phyloP scores from a whole-genome alignment of 495 filamentous ascomycete genomes.

The Penicillium nucicola region DNA sequence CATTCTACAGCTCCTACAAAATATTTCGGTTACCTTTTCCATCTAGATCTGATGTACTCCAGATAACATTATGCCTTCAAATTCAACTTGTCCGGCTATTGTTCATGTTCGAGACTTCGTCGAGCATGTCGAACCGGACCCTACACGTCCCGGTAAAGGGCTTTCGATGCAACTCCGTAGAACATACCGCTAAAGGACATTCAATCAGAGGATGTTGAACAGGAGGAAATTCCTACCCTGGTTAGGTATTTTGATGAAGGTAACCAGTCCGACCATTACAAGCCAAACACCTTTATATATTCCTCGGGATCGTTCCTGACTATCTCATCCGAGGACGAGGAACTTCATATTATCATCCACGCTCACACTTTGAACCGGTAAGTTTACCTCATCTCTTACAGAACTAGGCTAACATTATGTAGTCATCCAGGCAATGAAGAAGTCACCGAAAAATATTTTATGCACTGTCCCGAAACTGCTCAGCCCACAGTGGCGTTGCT shows the following conservation, averaged over 20 bases:
- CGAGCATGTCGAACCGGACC: constrained; percentile 11
- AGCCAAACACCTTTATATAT: constrained; percentile 5
- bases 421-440: constrained; percentile 12
- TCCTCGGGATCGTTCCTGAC: constrained; percentile 5
- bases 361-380: constrained; percentile 6
- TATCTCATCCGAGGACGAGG: not conserved
- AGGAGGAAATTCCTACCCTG: constrained; percentile 4
- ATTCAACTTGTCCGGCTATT: constrained; percentile 1
- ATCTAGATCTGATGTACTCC: not conserved
- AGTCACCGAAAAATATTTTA: constrained; percentile 11
- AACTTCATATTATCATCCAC: constrained; percentile 10
- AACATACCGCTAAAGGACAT: constrained; percentile 7
- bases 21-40: not conserved
- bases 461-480: constrained; percentile 14
- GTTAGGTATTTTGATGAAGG: constrained; percentile 4
- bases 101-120: constrained; percentile 9
- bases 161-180: constrained; percentile 9
- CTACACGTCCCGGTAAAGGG: constrained; percentile 8
- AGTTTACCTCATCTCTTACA: not conserved
- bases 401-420: not conserved
- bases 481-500: constrained; percentile 8
- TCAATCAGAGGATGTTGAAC: constrained; percentile 6
- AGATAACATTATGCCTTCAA: constrained; percentile 4
- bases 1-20: not conserved
- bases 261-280: not conserved